These are phyloP conservation scores for Withania somnifera DNA, from an alignment of 305 asterid genomes.

Conservation along the genomic window DNA sequence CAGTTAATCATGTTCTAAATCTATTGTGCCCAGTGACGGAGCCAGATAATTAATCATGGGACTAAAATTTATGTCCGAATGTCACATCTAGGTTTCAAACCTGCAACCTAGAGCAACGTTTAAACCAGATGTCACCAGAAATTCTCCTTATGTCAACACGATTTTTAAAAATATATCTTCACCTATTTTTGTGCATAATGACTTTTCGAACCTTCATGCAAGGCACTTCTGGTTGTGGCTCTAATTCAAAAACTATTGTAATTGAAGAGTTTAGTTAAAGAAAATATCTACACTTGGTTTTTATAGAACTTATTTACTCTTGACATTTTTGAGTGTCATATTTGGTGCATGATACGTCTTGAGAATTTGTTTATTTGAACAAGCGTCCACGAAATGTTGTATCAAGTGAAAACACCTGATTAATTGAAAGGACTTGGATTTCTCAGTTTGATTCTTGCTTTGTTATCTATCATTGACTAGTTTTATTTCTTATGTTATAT, in stretches of 20 bases:
- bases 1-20: neutral
- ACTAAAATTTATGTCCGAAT: neutral
- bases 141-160: neutral
- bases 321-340: neutral
- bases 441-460: neutral
- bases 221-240: neutral
- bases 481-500: neutral
- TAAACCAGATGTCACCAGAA: neutral
- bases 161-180: neutral
- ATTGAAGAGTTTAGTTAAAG: neutral
- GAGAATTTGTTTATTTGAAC: neutral
- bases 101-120: neutral
- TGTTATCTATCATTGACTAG: neutral
- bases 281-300: neutral
- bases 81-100: neutral
- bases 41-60: neutral
- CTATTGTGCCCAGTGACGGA: too few species aligned
- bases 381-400: neutral
- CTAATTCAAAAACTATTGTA: neutral
- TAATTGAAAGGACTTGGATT: neutral
- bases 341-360: neutral
- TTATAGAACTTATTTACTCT: neutral
- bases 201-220: neutral
- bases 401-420: neutral
- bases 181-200: neutral